These are phyloP conservation scores for Podaxis sp. DNA, from an alignment of 768 basidiomycete species.

Conservation along the genomic window DNA sequence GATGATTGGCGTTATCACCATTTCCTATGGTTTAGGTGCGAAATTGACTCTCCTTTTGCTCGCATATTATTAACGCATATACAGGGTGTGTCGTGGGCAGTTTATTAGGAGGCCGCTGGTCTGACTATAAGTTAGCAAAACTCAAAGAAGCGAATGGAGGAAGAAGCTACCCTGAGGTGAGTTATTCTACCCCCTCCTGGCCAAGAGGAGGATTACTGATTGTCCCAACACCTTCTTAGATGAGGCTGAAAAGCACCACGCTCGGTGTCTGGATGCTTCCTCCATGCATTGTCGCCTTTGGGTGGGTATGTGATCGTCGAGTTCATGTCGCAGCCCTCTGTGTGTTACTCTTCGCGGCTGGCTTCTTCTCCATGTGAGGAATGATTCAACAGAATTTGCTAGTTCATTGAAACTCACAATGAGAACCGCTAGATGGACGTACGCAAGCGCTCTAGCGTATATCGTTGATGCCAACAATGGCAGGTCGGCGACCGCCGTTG, in stretches of 20 bases:
- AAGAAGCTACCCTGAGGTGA: constrained; percentile 62
- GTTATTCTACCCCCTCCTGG: constrained; percentile 5
- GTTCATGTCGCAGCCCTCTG: constrained; percentile 68
- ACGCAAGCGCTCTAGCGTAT: constrained; percentile 63
- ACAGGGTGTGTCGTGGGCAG: constrained; percentile 42
- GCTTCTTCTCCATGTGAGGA: constrained; percentile 73
- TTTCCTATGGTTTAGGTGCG: constrained; percentile 71
- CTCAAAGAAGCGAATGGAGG: constrained; percentile 41
- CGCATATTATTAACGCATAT: not conserved
- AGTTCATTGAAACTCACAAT: not conserved
- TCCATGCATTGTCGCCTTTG: constrained; percentile 63
- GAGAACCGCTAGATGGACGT: constrained; percentile 31
- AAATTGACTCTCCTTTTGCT: constrained; percentile 3
- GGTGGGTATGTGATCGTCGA: constrained; percentile 69
- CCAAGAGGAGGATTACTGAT: not conserved
- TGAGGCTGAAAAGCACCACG: constrained; percentile 68
- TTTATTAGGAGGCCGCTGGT: constrained; percentile 45
- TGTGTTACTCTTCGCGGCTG: constrained; percentile 68
- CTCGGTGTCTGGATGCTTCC: constrained; percentile 61
- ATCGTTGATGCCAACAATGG: constrained; percentile 87
- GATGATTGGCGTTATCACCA: constrained; percentile 72
- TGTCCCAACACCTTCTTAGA: constrained; percentile 39
- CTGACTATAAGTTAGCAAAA: constrained; percentile 38
- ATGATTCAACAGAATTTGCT: not conserved
- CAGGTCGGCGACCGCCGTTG: constrained; percentile 72